Evolutionary conservation across 108 stramenopile genomes (phyloP).

Genomic region (Mayamaea pseudoterrestris): DNA sequence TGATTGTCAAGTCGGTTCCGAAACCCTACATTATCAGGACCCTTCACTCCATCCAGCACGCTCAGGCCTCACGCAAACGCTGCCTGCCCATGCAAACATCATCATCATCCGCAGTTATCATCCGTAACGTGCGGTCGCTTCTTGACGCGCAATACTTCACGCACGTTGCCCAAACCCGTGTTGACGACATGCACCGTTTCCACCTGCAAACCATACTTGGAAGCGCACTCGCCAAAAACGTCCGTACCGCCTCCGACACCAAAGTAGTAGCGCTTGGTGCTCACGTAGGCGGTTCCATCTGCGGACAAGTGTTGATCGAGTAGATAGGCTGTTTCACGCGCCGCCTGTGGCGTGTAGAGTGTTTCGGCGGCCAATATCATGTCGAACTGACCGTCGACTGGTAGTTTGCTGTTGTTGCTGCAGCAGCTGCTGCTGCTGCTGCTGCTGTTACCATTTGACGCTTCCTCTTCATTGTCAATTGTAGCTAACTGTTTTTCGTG

Average conservation of each 20-base stretch:
- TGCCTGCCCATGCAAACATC: no score
- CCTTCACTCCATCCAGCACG: no score
- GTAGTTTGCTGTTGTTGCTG: no score
- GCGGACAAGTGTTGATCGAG: slow-evolving; percentile 40
- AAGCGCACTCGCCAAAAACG: slow-evolving; percentile 19
- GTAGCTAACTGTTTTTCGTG: no score
- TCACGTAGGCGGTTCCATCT: slow-evolving; percentile 51
- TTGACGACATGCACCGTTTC: slow-evolving; percentile 32
- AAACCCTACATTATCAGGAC: no score
- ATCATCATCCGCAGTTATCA: no score
- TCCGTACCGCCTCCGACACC: slow-evolving; percentile 76
- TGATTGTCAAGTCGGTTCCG: no score
- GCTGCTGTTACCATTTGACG: no score
- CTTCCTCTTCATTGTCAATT: no score
- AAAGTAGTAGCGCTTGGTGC: slow-evolving; percentile 82
- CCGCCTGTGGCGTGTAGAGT: slow-evolving; percentile 49
- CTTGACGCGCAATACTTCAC: slow-evolving; percentile 42
- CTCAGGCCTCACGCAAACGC: no score
- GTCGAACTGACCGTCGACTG: slow-evolving; percentile 51
- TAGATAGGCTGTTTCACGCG: slow-evolving; percentile 52
- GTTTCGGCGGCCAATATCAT: slow-evolving; percentile 75
- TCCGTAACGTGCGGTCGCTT: no score
- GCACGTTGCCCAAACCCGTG: slow-evolving; percentile 67
- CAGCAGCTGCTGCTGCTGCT: no score
- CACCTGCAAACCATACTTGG: slow-evolving; percentile 6